Evolutionary conservation across 2,329 filamentous ascomycete genomes (phyloP).

Genomic region (Exophiala bonariae): DNA sequence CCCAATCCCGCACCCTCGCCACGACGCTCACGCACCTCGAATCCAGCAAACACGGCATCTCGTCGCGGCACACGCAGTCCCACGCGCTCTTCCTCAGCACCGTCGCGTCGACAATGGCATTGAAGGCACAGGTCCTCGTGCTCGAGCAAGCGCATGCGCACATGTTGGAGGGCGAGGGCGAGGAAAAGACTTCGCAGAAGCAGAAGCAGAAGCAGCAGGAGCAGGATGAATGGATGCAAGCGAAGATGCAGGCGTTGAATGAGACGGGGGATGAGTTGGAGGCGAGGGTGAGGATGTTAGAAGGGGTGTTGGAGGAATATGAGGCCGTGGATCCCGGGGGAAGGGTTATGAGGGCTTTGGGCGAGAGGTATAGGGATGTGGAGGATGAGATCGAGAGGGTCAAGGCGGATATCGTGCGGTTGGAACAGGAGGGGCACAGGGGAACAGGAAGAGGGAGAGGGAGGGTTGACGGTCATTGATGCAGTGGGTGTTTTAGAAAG

Average conservation of each 20-base stretch:
- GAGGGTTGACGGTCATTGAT: not conserved
- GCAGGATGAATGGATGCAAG: conserved; percentile 21
- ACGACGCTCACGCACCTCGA: conserved; percentile 21
- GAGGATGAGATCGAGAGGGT: conserved; percentile 39
- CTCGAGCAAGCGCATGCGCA: conserved; percentile 36
- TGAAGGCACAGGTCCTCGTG: conserved; percentile 20
- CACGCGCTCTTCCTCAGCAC: conserved; percentile 18
- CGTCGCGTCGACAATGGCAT: conserved; percentile 22
- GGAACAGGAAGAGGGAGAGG: not conserved
- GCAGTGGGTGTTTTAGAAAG: not conserved
- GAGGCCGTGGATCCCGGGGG: conserved; percentile 29
- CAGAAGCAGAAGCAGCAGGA: too few relatives aligned
- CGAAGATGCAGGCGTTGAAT: too few relatives aligned
- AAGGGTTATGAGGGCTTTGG: conserved; percentile 36
- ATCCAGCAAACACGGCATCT: conserved; percentile 22
- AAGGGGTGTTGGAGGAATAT: conserved; percentile 37
- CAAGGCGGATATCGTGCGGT: conserved; percentile 35
- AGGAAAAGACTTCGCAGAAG: too few relatives aligned
- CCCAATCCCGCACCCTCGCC: conserved; percentile 12
- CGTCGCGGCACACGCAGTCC: conserved; percentile 15
- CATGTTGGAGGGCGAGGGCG: conserved; percentile 5
- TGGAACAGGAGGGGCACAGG: conserved; percentile 21
- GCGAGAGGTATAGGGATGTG: conserved; percentile 39
- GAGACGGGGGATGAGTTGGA: conserved; percentile 33
- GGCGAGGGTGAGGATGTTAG: conserved; percentile 31